These are phyloP conservation scores for Cladochytrium replicatum DNA, from an alignment of 192 early-diverging fungal species.

Conservation along the genomic window DNA sequence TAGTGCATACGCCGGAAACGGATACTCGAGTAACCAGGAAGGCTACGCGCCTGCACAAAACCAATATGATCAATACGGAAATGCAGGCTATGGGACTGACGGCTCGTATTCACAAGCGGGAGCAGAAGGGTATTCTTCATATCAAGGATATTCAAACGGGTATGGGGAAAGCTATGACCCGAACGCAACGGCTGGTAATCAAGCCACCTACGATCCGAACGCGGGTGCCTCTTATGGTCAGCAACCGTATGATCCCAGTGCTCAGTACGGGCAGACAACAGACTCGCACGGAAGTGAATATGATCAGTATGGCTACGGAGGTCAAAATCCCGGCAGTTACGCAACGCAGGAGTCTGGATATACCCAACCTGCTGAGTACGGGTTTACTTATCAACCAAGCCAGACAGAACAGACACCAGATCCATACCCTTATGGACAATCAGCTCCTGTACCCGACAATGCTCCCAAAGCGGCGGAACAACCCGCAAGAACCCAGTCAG, in stretches of 20 bases:
- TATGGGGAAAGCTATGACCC: background rate
- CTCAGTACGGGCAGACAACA: background rate
- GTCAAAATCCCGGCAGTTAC: background rate
- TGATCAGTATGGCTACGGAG: background rate
- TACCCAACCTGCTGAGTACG: too few relatives aligned
- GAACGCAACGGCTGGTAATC: background rate
- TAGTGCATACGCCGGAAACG: background rate
- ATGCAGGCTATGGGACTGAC: too few relatives aligned
- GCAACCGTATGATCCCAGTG: background rate
- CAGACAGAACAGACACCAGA: too few relatives aligned
- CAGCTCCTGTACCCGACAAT: too few relatives aligned
- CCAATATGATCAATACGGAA: too few relatives aligned
- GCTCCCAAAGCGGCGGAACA: too few relatives aligned
- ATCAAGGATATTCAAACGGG: background rate
- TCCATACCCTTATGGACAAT: too few relatives aligned
- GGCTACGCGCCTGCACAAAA: background rate
- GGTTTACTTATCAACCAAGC: too few relatives aligned
- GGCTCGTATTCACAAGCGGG: background rate
- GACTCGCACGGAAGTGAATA: background rate
- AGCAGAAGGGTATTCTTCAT: background rate
- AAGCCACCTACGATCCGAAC: background rate
- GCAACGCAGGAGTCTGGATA: too few relatives aligned
- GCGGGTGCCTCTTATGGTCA: background rate
- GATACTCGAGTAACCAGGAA: background rate
- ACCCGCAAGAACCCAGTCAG: too few relatives aligned